phyloP scores from a whole-genome alignment of 1,284 basidiomycete genomes.

The Ceratobasidium sp. region DNA sequence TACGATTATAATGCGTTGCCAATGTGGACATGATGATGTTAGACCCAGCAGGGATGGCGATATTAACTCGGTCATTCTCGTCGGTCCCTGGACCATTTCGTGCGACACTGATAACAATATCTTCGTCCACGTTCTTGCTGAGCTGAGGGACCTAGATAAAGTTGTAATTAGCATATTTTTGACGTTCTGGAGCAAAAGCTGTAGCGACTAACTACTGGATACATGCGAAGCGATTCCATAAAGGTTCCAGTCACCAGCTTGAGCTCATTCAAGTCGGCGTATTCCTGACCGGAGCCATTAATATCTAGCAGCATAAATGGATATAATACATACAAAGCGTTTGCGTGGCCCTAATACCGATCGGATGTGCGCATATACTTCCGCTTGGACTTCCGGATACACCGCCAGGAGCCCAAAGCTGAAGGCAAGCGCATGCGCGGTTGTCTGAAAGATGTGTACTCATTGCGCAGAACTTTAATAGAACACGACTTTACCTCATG shows the following conservation, averaged over 20 bases:
- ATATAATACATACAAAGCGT: not conserved
- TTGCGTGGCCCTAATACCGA: slow-evolving; percentile 24
- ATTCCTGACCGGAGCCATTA: not conserved
- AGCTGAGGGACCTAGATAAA: slow-evolving; percentile 3
- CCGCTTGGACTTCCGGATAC: slow-evolving; percentile 27
- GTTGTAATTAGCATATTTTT: not conserved
- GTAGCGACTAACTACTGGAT: slow-evolving; percentile 33
- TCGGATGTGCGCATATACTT: slow-evolving; percentile 37
- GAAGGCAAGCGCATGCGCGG: slow-evolving; percentile 37
- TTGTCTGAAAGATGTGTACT: slow-evolving; percentile 27
- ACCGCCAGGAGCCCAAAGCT: slow-evolving; percentile 32
- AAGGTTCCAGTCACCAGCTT: slow-evolving; percentile 19
- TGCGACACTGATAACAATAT: slow-evolving; percentile 13
- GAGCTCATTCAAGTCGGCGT: slow-evolving; percentile 23
- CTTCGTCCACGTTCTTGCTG: not conserved
- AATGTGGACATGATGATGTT: not conserved
- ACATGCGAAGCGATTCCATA: slow-evolving; percentile 41
- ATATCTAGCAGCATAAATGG: not conserved
- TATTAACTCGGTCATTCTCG: slow-evolving; percentile 3
- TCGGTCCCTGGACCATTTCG: slow-evolving; percentile 3
- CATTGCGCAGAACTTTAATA: not conserved
- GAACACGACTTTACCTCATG: slow-evolving; percentile 6
- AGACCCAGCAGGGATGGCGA: slow-evolving; percentile 11
- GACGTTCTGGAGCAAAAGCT: not conserved
- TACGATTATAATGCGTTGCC: slow-evolving; percentile 21